Percentiles rank a stretch among this genome's conserved stretches.
Conservation (phyloP, 176 grass and related monocot species). For the Ananas comosus region DNA sequence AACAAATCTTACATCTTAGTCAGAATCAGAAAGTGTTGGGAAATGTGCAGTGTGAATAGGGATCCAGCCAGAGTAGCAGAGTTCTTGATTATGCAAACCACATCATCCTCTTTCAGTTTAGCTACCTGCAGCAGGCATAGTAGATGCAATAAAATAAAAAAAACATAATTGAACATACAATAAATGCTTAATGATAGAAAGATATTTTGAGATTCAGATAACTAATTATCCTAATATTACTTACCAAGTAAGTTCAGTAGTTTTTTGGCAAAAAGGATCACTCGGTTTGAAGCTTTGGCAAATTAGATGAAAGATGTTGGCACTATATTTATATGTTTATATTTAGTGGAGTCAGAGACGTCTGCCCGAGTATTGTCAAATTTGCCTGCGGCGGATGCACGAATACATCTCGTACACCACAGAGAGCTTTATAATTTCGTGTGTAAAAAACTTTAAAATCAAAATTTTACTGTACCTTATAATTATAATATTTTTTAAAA, state of each 20-base stretch:
- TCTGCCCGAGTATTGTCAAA: no score
- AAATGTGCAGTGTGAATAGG: constrained; percentile 81
- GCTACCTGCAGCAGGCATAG: constrained; percentile 47
- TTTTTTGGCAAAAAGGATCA: neutral
- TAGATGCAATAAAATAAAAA: neutral
- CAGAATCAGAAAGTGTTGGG: constrained; percentile 74
- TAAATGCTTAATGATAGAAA: neutral
- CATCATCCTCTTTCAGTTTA: constrained; percentile 81
- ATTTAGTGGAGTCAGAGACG: neutral
- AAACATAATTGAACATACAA: neutral
- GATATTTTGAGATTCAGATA: neutral
- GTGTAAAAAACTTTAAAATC: no score
- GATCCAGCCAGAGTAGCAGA: constrained; percentile 78
- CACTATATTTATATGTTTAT: no score
- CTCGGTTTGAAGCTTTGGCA: neutral
- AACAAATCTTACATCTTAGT: constrained; percentile 52
- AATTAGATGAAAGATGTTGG: neutral
- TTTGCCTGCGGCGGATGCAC: no score
- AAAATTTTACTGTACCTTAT: no score
- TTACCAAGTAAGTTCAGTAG: neutral
- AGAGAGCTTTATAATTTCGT: no score
- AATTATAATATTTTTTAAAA: no score
- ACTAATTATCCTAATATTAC: neutral
- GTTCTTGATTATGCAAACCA: constrained; percentile 89
- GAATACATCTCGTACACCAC: no score